These are phyloP conservation scores for Laburnicola sp. DNA, from an alignment of 2,329 filamentous ascomycete genomes.

Conservation along the genomic window DNA sequence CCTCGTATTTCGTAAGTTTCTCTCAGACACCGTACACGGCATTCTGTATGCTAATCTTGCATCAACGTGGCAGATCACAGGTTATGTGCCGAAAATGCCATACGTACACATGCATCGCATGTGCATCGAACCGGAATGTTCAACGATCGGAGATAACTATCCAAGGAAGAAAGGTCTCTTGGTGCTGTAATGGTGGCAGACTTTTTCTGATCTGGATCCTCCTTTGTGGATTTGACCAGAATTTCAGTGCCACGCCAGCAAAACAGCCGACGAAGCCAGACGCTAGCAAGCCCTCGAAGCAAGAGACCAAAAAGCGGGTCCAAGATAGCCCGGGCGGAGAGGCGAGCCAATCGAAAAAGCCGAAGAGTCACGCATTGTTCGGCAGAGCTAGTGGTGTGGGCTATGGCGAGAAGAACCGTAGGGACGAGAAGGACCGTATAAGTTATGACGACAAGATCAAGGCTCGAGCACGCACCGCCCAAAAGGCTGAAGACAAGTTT, in stretches of 20 bases:
- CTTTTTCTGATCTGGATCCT: constrained; percentile 44
- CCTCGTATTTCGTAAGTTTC: neutral
- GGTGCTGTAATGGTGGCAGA: constrained; percentile 43
- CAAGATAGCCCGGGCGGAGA: neutral
- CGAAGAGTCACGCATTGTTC: neutral
- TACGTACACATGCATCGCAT: constrained; percentile 22
- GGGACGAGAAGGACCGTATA: neutral
- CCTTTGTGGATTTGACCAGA: constrained; percentile 44
- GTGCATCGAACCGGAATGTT: constrained; percentile 6
- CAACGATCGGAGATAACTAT: constrained; percentile 7
- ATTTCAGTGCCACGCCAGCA: constrained; percentile 12
- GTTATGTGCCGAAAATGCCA: constrained; percentile 25
- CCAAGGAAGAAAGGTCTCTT: constrained; percentile 21
- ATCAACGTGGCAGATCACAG: neutral
- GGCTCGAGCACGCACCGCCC: constrained; percentile 14
- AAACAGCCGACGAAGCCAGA: constrained; percentile 11
- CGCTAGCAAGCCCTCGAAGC: neutral
- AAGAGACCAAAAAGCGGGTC: neutral
- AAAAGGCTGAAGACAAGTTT: constrained; percentile 19
- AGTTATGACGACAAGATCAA: neutral
- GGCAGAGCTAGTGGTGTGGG: neutral
- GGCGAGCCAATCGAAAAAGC: neutral
- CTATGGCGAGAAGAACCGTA: neutral
- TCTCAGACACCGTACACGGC: neutral
- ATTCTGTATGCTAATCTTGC: neutral